Evolutionary conservation across 768 basidiomycete species (phyloP).

Genomic region (Mycena haematopus): DNA sequence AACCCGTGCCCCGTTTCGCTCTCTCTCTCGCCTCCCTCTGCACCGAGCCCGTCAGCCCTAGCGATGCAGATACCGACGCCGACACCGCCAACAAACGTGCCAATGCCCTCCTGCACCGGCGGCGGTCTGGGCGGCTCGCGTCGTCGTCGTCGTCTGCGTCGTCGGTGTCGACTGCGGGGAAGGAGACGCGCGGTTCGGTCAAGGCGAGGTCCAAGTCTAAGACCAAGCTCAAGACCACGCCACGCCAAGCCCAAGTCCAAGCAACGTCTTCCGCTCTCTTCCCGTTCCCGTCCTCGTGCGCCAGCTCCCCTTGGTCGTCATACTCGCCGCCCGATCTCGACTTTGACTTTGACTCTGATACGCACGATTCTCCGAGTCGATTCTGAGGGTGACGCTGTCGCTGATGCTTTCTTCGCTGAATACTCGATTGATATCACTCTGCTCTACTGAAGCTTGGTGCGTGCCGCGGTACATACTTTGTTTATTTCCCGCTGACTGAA

Average conservation of each 20-base stretch:
- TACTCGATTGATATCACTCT: neutral
- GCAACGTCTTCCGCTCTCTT: neutral
- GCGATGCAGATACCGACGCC: no score
- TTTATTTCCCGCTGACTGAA: neutral
- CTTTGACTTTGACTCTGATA: neutral
- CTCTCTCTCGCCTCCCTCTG: neutral
- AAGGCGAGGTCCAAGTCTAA: neutral
- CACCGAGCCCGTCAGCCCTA: slow-evolving; percentile 1
- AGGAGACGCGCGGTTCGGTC: neutral
- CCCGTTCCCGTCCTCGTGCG: neutral
- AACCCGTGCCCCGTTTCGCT: slow-evolving; percentile 1
- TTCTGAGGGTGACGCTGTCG: neutral
- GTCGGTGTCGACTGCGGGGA: neutral
- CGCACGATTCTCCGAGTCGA: no score
- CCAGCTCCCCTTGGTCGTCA: neutral
- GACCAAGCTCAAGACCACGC: neutral
- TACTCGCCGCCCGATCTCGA: neutral
- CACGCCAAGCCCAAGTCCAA: neutral
- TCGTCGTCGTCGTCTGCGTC: no score
- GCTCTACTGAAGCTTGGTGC: neutral
- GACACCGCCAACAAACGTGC: neutral
- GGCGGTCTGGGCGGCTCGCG: slow-evolving; percentile 1
- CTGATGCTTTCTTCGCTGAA: neutral
- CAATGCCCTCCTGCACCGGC: neutral
- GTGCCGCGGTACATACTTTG: neutral